Evolutionary conservation across 2,329 filamentous ascomycete species (phyloP), one percentile per base, ranked within the genome.

Genomic region (Davidsoniella neocaledoniae): DNA sequence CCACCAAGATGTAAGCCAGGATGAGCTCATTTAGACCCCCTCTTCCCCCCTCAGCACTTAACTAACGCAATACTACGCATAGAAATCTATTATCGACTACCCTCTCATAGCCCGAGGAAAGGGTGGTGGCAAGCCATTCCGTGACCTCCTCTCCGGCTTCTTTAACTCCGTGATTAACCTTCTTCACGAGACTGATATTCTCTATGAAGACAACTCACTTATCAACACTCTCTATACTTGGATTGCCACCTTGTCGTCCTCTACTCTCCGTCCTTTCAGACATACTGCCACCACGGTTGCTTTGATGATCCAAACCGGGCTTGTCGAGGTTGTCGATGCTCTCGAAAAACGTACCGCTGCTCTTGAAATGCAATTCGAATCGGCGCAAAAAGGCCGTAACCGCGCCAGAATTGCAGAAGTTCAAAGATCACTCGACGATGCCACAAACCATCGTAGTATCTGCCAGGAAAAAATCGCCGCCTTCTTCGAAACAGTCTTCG

Each of bases 251-350:
- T 86, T 98, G 82, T 91, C 90, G 2, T 91, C 86, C 3, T 88
- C 87, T 0, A 74, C 79, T 3, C 80, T 90, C 54, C 79, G 91
- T 50, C 87, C 91, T 1, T 95, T 98, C 65, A 77, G 91, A 55
- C 91, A 98, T 64, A 98, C 91, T 0, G 84, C 88, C 1, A 94
- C 90, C 1, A 81, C 91, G 0, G 81, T 90, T 21, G 81, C 85
- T 1, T 68, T 96, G 33, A 75, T 85, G 14, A 81, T 94, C 55
- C 81, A 85, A 50, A 86, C 78, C 33, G 77, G 84, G 0, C 69
- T 96, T 23, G 88, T 86, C 55, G 72, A 77, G 43, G 72, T 90
- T 33, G 83, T 83, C 9, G 76, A 76, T 49, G 76, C 80, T 29
- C 73, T 91, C 25, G 78, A 83, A 44, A 73, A 80, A 42, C 77